Conservation (phyloP, 495 filamentous ascomycete genomes). For the Aspergillus kassunensis region DNA sequence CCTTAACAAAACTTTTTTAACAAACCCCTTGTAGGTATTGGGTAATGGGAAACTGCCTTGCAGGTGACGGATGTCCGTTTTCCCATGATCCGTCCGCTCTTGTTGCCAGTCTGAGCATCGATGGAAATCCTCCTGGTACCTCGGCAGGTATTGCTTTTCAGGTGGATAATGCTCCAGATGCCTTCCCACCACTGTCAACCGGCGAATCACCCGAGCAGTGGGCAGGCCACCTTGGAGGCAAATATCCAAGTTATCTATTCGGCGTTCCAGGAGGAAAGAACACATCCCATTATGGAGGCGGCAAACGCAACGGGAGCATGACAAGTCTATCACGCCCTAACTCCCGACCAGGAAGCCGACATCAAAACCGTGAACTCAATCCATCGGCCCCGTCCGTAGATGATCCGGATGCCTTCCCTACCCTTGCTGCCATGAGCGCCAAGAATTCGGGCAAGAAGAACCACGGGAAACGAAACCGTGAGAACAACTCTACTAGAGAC, state of each 20-base stretch:
- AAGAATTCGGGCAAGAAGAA: conserved; percentile 78
- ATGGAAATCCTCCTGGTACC: conserved; percentile 38
- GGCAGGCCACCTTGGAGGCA: conserved; percentile 44
- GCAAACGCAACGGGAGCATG: conserved; percentile 49
- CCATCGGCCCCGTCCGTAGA: conserved; percentile 75
- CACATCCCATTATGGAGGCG: conserved; percentile 34
- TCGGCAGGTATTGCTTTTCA: conserved; percentile 57
- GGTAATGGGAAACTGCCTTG: conserved; percentile 94
- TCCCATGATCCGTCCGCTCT: conserved; percentile 89
- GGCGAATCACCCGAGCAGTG: conserved; percentile 52
- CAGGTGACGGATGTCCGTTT: conserved; percentile 92
- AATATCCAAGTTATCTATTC: conserved; percentile 35
- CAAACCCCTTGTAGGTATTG: conserved; percentile 66
- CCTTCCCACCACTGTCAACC: conserved; percentile 72
- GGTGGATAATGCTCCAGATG: conserved; percentile 67
- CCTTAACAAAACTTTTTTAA: background rate
- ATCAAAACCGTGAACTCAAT: conserved; percentile 64
- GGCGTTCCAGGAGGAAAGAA: conserved; percentile 25
- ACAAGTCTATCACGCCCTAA: conserved; percentile 53
- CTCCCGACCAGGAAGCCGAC: conserved; percentile 84
- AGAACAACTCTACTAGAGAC: conserved; percentile 52
- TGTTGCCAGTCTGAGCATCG: conserved; percentile 63
- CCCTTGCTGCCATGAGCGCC: conserved; percentile 73
- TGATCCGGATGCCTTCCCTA: conserved; percentile 94
- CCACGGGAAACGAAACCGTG: conserved; percentile 72